phyloP scores from a whole-genome alignment of 2,329 filamentous ascomycete species.

The Thelonectria blattea region DNA sequence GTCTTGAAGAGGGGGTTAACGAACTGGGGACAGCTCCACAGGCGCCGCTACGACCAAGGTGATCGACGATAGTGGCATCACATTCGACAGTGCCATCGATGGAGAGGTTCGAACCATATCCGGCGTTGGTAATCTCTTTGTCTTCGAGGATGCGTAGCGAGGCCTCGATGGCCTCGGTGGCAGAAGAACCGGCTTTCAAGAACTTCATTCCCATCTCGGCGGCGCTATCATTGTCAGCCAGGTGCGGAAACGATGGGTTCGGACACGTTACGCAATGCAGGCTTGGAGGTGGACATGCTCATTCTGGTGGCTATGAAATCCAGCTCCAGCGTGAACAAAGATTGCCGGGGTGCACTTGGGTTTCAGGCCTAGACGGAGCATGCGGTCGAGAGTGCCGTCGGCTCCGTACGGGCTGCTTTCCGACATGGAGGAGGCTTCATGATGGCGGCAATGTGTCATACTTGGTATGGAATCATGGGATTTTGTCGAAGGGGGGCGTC shows the following conservation, averaged over 20 bases:
- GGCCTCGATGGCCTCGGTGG: slow-evolving; percentile 87
- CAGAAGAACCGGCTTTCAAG: slow-evolving; percentile 77
- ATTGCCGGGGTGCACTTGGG: slow-evolving; percentile 68
- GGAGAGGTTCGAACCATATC: slow-evolving; percentile 92
- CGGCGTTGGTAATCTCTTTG: slow-evolving; percentile 94
- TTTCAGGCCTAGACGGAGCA: slow-evolving; percentile 44
- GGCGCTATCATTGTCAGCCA: slow-evolving; percentile 62
- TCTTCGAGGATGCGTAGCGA: slow-evolving; percentile 90
- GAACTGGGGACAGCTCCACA: slow-evolving; percentile 89
- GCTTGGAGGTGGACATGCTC: slow-evolving; percentile 84
- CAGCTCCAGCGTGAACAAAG: slow-evolving; percentile 94
- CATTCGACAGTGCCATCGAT: slow-evolving; percentile 92
- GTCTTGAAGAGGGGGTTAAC: slow-evolving; percentile 44
- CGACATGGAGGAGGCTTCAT: slow-evolving; percentile 49
- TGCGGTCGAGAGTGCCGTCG: slow-evolving; percentile 51
- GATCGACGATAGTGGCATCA: slow-evolving; percentile 92
- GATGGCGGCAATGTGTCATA: slow-evolving; percentile 42
- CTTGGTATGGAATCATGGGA: slow-evolving; percentile 36
- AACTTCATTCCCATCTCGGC: slow-evolving; percentile 83
- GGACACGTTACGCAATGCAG: slow-evolving; percentile 77
- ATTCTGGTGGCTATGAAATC: slow-evolving; percentile 88
- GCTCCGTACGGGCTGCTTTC: slow-evolving; percentile 52
- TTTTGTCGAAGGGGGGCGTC: slow-evolving; percentile 1
- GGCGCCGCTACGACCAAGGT: slow-evolving; percentile 88
- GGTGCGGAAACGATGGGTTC: background rate